Evolutionary conservation across 768 basidiomycete genomes (phyloP).

Genomic region (Podaxis sp.): DNA sequence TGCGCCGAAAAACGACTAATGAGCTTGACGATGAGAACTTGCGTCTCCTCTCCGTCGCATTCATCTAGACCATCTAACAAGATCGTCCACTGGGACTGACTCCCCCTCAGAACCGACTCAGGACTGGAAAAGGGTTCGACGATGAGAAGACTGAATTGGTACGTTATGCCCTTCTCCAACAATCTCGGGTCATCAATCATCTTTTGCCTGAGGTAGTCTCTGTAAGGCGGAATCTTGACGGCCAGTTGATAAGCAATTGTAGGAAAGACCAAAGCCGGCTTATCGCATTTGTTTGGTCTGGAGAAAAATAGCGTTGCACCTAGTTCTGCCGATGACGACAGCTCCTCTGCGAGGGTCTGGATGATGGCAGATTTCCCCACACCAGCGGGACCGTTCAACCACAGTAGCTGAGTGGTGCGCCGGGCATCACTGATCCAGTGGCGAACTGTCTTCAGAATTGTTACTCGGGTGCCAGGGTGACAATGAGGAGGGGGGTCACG

Average conservation of each 20-base stretch:
- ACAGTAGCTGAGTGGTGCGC: no score
- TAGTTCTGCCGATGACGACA: no score
- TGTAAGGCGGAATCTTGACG: not conserved
- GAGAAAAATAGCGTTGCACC: not conserved
- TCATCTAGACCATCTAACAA: not conserved
- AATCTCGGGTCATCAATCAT: not conserved
- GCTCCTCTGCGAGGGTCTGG: no score
- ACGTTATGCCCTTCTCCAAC: not conserved
- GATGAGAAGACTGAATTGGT: not conserved
- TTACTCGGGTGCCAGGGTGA: no score
- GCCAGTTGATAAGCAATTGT: constrained; percentile 7
- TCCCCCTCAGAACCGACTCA: not conserved
- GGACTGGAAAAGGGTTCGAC: not conserved
- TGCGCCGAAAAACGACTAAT: not conserved
- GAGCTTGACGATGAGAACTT: no score
- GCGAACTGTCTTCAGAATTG: no score
- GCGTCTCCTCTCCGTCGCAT: no score
- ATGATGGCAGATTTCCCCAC: no score
- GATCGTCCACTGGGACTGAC: not conserved
- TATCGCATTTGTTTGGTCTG: not conserved
- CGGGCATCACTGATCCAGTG: no score
- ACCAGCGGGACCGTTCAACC: no score
- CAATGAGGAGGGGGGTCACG: not conserved
- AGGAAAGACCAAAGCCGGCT: not conserved
- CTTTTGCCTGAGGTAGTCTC: not conserved